Conservation (phyloP, 495 filamentous ascomycete species). For the Geopyxis carbonaria region DNA sequence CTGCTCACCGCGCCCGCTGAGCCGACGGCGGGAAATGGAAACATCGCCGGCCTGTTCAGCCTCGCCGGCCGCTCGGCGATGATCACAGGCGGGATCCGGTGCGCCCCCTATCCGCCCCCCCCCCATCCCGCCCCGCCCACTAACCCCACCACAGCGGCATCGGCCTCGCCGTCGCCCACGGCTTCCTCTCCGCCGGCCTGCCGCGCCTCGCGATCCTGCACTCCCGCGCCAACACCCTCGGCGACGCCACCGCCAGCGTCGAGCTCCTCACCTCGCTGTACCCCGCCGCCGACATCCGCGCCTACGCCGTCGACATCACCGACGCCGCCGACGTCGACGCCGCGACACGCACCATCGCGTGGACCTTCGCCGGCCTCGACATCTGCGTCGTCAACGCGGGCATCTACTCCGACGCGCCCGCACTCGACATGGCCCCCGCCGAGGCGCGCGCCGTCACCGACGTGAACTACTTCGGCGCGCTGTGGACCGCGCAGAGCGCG, state of each 20-base stretch:
- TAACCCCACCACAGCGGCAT: conserved; percentile 13
- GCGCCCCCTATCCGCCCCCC: not conserved
- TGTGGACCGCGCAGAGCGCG: conserved; percentile 22
- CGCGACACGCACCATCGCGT: conserved; percentile 16
- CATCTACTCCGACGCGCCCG: conserved; percentile 20
- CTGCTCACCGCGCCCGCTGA: conserved; percentile 21
- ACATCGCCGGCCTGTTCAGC: too few relatives aligned
- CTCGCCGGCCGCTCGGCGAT: too few relatives aligned
- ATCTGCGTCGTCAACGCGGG: conserved; percentile 24
- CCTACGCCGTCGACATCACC: conserved; percentile 17
- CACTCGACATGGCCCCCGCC: conserved; percentile 18
- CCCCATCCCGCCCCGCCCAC: not conserved
- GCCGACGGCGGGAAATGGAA: conserved; percentile 21
- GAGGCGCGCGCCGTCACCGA: conserved; percentile 19
- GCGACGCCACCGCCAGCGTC: conserved; percentile 14
- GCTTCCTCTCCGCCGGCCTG: conserved; percentile 20
- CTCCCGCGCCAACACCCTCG: conserved; percentile 15
- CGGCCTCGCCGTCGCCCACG: conserved; percentile 18
- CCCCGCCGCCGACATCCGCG: conserved; percentile 14
- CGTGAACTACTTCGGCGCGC: conserved; percentile 23
- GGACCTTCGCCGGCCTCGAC: conserved; percentile 20
- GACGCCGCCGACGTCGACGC: conserved; percentile 19
- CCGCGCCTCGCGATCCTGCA: conserved; percentile 21
- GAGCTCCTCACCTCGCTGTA: conserved; percentile 13
- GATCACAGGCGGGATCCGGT: conserved; percentile 24